Evolutionary conservation across 495 filamentous ascomycete species (phyloP).

Genomic region (Daldinia concentrica): DNA sequence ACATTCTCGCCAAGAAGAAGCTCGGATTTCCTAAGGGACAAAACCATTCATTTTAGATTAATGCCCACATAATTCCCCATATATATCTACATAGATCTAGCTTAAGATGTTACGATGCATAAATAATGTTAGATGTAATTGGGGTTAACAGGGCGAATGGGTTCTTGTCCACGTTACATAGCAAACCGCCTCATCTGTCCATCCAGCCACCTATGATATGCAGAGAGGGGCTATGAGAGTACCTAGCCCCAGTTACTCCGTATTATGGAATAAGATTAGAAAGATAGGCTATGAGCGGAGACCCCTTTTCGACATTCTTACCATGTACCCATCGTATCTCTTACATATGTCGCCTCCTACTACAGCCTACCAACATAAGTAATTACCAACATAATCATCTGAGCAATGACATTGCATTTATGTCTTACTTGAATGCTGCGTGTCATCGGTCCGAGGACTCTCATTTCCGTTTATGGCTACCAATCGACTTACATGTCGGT

Average conservation of each 20-base stretch:
- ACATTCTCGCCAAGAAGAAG: slow-evolving; percentile 1
- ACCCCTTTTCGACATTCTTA: neutral
- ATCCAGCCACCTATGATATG: slow-evolving; percentile 1
- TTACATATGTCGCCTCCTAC: neutral
- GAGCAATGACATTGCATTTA: neutral
- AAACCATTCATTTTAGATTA: slow-evolving; percentile 13
- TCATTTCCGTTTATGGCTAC: neutral
- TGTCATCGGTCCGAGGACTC: slow-evolving; percentile 4
- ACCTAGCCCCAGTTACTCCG: neutral
- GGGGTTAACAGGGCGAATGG: neutral
- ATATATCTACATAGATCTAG: slow-evolving; percentile 27
- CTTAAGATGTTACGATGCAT: slow-evolving; percentile 10
- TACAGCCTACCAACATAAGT: neutral
- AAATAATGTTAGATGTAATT: slow-evolving; percentile 3
- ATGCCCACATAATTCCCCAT: slow-evolving; percentile 8
- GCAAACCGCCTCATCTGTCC: neutral
- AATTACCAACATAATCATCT: neutral
- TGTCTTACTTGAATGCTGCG: slow-evolving; percentile 5
- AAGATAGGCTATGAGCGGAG: slow-evolving; percentile 2
- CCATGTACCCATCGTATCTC: neutral
- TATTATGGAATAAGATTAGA: slow-evolving; percentile 4
- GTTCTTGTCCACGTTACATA: neutral
- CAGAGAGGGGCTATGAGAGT: neutral
- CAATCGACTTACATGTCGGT: neutral
- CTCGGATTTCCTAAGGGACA: slow-evolving; percentile 15